Evolutionary conservation across 2,329 filamentous ascomycete genomes (phyloP).

Genomic region (Fusarium begoniae): DNA sequence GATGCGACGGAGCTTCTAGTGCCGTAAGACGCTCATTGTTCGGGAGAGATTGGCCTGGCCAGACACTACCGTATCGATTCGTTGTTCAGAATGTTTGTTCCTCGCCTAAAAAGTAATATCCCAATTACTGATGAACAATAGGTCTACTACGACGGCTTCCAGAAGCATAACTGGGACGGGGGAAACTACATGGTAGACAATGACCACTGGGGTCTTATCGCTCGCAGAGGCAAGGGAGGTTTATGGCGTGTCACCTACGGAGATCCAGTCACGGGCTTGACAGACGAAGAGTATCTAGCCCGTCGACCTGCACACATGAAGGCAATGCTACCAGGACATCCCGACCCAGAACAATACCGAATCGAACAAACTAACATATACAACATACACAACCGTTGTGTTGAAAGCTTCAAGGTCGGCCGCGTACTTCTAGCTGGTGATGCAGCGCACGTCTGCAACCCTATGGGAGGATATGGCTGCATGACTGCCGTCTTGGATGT

Average conservation of each 20-base stretch:
- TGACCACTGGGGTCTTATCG: constrained; percentile 2
- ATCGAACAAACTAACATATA: neutral
- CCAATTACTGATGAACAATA: neutral
- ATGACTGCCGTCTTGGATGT: constrained; percentile 5
- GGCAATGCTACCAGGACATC: constrained; percentile 1
- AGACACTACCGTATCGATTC: neutral
- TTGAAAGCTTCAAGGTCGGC: neutral
- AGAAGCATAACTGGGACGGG: neutral
- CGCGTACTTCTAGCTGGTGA: neutral
- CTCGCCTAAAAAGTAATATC: accelerated
- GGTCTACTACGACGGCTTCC: constrained; percentile 8
- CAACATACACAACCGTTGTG: constrained; percentile 10
- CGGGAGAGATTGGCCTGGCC: neutral
- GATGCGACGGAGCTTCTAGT: constrained; percentile 3
- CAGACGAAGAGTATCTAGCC: neutral
- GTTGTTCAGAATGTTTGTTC: neutral
- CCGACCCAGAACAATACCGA: neutral
- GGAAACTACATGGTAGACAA: constrained; percentile 1
- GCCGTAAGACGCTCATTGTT: neutral
- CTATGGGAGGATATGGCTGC: constrained; percentile 6
- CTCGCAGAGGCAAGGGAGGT: neutral
- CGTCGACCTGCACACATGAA: neutral
- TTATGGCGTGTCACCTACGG: constrained; percentile 4
- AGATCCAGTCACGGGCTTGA: neutral
- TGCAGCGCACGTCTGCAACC: constrained; percentile 3